Evolutionary conservation across 495 filamentous ascomycete species (phyloP), one percentile per base, ranked within the genome.

Genomic region (Corynascus novoguineensis): DNA sequence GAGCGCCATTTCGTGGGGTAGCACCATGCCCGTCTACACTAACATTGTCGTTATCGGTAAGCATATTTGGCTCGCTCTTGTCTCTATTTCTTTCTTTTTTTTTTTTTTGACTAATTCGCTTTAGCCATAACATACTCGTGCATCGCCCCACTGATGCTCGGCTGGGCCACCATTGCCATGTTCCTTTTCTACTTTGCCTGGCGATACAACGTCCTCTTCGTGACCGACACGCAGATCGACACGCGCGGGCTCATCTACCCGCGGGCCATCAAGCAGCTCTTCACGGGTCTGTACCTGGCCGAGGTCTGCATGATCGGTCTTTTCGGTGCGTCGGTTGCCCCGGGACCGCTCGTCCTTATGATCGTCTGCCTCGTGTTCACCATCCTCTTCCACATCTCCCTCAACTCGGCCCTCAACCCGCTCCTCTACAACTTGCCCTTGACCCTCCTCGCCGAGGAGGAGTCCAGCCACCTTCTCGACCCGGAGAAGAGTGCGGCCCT

Each of bases 201-300:
- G 81, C 83, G 90, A 5, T 97, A 98, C 79, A 96, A 98, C 68
- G 68, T 97, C 64, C 80, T 98, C 46, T 98, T 95, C 71, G 90
- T 96, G 49, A 89, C 86, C 50, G 88, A 95, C 64, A 81, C 86
- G 28, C 59, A 78, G 50, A 86, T 97, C 67, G 92, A 98, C 73
- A 97, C 93, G 25, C 90, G 95, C 61, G 93, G 93, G 53, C 82
- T 88, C 34, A 82, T 87, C 59, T 98, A 97, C 68, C 85, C 88
- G 5, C 83, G 85, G 34, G 93, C 88, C n/a, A 73, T 98, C 59
- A 91, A 97, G 69, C 93, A 98, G 60, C 83, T 95, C 58, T 86
- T 92, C 40, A 85, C 87, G 1, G 93, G 93, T 60, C 79, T 93
- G 53, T 98, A 98, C 71, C 73, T 98, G 15, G 80, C 84, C 32